Evolutionary conservation across 1,284 basidiomycete genomes (phyloP).

Genomic region (Limonomyces culmigenus): DNA sequence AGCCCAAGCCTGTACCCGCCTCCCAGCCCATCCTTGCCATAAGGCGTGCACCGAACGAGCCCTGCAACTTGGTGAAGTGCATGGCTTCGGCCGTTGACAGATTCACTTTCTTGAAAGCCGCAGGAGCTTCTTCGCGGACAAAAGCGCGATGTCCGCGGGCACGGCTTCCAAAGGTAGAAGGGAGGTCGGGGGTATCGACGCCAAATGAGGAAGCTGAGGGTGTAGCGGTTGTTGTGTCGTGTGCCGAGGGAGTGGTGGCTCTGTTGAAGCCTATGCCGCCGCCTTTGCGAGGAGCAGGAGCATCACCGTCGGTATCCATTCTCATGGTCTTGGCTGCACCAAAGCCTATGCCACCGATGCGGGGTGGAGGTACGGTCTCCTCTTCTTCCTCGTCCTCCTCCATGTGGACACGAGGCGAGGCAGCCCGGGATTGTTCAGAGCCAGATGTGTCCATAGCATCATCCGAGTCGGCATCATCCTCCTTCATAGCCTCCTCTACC

Average conservation of each 20-base stretch:
- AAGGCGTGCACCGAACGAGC: conserved; percentile 72
- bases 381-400: conserved; percentile 29
- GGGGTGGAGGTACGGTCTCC: conserved; percentile 19
- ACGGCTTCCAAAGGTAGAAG: conserved; percentile 25
- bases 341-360: conserved; percentile 34
- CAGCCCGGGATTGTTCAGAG: too few relatives aligned
- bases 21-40: conserved; percentile 93
- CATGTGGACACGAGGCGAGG: conserved; percentile 30
- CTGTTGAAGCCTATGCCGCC: conserved; percentile 9
- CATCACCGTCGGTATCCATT: too few relatives aligned
- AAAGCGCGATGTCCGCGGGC: conserved; percentile 32
- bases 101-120: conserved; percentile 26
- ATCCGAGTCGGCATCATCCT: conserved; percentile 17
- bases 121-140: conserved; percentile 24
- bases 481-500: conserved; percentile 10
- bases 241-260: neutral
- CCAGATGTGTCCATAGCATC: conserved; percentile 27
- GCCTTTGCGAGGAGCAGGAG: conserved; percentile 10
- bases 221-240: neutral
- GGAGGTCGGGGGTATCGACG: conserved; percentile 14
- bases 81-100: conserved; percentile 50
- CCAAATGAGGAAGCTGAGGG: conserved; percentile 5
- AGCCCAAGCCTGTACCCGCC: conserved; percentile 70
- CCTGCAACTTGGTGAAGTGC: conserved; percentile 68
- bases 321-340: conserved; percentile 10